Evolutionary conservation across 345 rosid species (phyloP), one percentile per base, ranked within the genome.

Genomic region (Raphanus sativus): DNA sequence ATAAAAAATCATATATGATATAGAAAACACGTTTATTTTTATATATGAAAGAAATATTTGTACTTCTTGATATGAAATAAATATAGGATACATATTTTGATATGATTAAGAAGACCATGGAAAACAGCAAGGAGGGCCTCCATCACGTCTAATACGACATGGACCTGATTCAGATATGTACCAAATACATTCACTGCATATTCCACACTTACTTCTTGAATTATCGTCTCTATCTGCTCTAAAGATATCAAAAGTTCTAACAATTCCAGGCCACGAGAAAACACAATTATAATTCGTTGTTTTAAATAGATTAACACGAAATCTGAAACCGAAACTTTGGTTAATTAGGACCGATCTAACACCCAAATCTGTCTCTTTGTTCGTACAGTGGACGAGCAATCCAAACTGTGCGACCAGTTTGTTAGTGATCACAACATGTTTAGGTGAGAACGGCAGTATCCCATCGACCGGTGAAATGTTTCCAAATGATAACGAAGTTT

Each of bases 181-280:
- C 63, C 77, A 64, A 62, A 63, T 73, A 54, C 63, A 73, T 34
- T 50, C 34, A 24, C 15, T 63, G 6, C 77, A 73, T 2, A 63
- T 6, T 52, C 15, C 33, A 48, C 36, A 73, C 30, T 1, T 11
- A 63, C 54, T 73, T 32, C 15, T 64, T 30, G 62, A 4, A 62
- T 1, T 63, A 34, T 63, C 70, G 10, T 73, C 70, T 26, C 77
- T 63, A 8, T 48, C 62, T 0, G 4, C 26, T 33, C 62, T 73
- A 52, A 73, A 73, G 6, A 50, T 64, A 25, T 63, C 77, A 54
- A 73, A 73, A 12, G 11, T 48, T 8, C 36, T 15, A 52, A 16
- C 58, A 15, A 15, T 52, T 52, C 34, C 70, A 3, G 63, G 16
- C 70, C 77, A 64, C 54, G 77, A 48, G 52, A 73, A 64, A 8